phyloP scores from a whole-genome alignment of 306 rosid genomes.

The Mimosa bimucronata region DNA sequence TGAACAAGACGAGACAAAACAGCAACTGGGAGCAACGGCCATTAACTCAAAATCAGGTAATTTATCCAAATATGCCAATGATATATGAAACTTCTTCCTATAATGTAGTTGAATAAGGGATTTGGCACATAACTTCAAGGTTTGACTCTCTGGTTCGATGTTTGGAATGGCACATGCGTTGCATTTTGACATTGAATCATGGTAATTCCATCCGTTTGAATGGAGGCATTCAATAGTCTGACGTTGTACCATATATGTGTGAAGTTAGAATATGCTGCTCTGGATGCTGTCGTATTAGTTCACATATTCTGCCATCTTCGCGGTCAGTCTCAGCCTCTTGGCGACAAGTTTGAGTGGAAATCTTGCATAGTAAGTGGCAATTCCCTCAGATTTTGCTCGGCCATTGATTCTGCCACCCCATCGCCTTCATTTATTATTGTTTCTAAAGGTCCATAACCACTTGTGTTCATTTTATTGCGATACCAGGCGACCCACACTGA shows the following conservation, averaged over 20 bases:
- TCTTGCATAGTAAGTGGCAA: conserved; percentile 74
- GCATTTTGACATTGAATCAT: background rate
- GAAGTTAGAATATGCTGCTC: conserved; percentile 97
- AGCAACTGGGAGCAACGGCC: conserved; percentile 98
- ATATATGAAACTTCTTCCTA: conserved; percentile 10
- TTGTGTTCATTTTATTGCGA: conserved; percentile 12
- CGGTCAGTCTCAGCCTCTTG: conserved; percentile 54
- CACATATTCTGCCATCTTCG: conserved; percentile 80
- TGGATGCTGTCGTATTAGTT: conserved; percentile 88
- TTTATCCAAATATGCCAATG: conserved; percentile 9
- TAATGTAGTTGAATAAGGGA: background rate
- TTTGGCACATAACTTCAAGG: background rate
- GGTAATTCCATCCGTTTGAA: background rate
- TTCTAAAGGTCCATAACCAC: background rate
- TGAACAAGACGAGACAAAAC: conserved; percentile 92
- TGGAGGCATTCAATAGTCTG: background rate
- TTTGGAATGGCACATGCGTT: conserved; percentile 11
- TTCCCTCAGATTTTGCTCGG: conserved; percentile 3
- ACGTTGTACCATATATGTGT: conserved; percentile 8
- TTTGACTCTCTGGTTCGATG: background rate
- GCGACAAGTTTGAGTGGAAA: conserved; percentile 67
- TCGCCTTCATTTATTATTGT: conserved; percentile 4
- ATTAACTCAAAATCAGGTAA: conserved; percentile 78
- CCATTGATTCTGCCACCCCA: background rate
- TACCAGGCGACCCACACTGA: conserved; percentile 65